Evolutionary conservation across 495 filamentous ascomycete species (phyloP), one percentile per base, ranked within the genome.

Genomic region (Penicillium arizonense): DNA sequence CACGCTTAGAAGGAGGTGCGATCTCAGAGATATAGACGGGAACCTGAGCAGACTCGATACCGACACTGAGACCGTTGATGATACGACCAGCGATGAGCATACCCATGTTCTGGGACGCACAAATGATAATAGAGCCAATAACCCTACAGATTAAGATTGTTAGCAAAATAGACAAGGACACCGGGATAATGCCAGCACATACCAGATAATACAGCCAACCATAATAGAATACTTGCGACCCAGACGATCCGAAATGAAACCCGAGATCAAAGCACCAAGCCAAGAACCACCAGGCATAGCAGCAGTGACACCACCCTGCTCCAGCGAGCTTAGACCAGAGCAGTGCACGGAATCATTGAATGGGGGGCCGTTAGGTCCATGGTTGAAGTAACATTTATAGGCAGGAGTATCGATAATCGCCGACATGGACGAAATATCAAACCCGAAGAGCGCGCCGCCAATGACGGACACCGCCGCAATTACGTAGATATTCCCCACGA

Each of bases 11-110:
- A 3, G 87, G 87, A 8, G 83, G 86, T 0, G 89, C 76, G 45
- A 91, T 64, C 63, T 93, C 89, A 30, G 86, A 83, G 55, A 91
- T 85, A 63, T 91, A 92, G 48, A 91, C 87, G 3, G 89, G 89
- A 16, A 91, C 87, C 62, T 90, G 86, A 14, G 88, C 88, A 42
- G 86, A 90, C 68, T 84, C 87, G 56, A 92, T 87, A 56, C 89
- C 89, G 48, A 93, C 87, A 16, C 79, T 77, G 14, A 91, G 65
- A 53, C 89, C 89, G 73, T 91, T 91, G 76, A 92, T 85, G 44
- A 91, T 67, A 61, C 89, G 87, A 11, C 87, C 88, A 3, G 81
- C 85, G 34, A 86, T 79, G 1, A 93, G 75, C 85, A 90, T 88
- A 16, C 78, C 81, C 52, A 90, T 86, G 62, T 88, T 87, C 53